phyloP scores from a whole-genome alignment of 345 rosid species.

The Excoecaria cochinchinensis region DNA sequence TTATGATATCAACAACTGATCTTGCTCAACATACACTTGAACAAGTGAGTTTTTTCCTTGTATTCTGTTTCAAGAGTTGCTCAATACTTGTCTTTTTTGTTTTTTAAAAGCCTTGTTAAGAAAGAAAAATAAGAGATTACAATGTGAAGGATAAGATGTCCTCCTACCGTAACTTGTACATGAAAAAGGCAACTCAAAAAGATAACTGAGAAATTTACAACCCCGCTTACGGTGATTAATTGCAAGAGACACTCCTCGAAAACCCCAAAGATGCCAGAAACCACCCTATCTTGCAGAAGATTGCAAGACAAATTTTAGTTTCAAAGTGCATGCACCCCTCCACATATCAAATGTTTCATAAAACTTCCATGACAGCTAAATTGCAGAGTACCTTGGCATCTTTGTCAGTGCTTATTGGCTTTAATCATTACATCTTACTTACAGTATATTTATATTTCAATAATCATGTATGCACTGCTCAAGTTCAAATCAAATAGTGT shows the following conservation, averaged over 20 bases:
- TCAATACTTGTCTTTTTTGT: background rate
- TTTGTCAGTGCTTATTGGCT: background rate
- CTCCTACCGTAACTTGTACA: background rate
- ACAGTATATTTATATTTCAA: too few relatives aligned
- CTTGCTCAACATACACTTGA: slow-evolving; percentile 93
- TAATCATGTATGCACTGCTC: background rate
- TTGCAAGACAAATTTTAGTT: background rate
- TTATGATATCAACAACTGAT: slow-evolving; percentile 98
- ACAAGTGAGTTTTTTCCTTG: slow-evolving; percentile 52
- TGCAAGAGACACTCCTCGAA: background rate
- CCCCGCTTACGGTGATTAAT: background rate
- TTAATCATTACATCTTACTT: too few relatives aligned
- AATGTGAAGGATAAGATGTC: background rate
- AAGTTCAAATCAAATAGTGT: background rate
- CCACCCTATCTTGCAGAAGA: background rate
- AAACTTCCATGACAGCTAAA: background rate
- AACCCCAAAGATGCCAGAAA: background rate
- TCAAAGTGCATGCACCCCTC: background rate
- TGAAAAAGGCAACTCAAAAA: background rate
- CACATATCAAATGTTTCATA: background rate
- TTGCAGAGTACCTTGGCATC: background rate
- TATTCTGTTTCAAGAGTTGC: slow-evolving; percentile 11
- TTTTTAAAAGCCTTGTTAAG: background rate
- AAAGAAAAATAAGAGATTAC: background rate
- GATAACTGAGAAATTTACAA: background rate